A percentile compares a stretch with the other conserved stretches of the same genome.
Evolutionary conservation across 352 stramenopile genomes (phyloP).

Genomic region (Globisporangium irregulare): DNA sequence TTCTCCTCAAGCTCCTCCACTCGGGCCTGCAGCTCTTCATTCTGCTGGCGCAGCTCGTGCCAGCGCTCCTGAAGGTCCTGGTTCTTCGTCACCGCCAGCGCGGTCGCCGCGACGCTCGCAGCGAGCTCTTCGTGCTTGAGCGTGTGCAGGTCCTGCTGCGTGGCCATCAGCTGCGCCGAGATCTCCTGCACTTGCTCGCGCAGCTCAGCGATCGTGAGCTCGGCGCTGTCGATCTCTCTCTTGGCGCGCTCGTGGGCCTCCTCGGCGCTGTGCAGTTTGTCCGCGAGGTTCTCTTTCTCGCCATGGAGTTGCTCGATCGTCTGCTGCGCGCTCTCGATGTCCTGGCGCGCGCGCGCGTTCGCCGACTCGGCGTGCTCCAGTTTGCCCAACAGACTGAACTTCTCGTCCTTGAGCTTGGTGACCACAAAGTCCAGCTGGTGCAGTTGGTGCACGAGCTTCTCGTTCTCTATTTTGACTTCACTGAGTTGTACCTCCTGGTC

Average conservation of each 20-base stretch:
- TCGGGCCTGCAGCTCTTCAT: slow-evolving; percentile 51
- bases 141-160: slow-evolving; percentile 43
- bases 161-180: slow-evolving; percentile 43
- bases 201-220: slow-evolving; percentile 42
- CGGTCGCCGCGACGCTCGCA: slow-evolving; percentile 39
- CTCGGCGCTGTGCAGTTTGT: slow-evolving; percentile 27
- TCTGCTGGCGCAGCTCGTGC: slow-evolving; percentile 48
- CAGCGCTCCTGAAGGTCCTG: slow-evolving; percentile 53
- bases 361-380: slow-evolving; percentile 40
- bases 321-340: slow-evolving; percentile 30
- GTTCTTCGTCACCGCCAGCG: slow-evolving; percentile 50
- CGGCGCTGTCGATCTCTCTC: slow-evolving; percentile 24
- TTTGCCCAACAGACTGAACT: slow-evolving; percentile 38
- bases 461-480: slow-evolving; percentile 25
- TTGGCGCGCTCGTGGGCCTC: slow-evolving; percentile 29
- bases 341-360: slow-evolving; percentile 30
- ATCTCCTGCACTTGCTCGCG: slow-evolving; percentile 60
- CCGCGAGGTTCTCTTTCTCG: slow-evolving; percentile 25
- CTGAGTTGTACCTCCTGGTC: slow-evolving; percentile 13
- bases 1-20: slow-evolving; percentile 59
- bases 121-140: slow-evolving; percentile 46
- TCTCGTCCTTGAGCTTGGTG: slow-evolving; percentile 49
- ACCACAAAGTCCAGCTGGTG: slow-evolving; percentile 45
- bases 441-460: slow-evolving; percentile 38
- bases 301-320: slow-evolving; percentile 32